Evolutionary conservation across 305 asterid genomes (phyloP), one percentile per base, ranked within the genome.

Genomic region (Solanum chacoense): DNA sequence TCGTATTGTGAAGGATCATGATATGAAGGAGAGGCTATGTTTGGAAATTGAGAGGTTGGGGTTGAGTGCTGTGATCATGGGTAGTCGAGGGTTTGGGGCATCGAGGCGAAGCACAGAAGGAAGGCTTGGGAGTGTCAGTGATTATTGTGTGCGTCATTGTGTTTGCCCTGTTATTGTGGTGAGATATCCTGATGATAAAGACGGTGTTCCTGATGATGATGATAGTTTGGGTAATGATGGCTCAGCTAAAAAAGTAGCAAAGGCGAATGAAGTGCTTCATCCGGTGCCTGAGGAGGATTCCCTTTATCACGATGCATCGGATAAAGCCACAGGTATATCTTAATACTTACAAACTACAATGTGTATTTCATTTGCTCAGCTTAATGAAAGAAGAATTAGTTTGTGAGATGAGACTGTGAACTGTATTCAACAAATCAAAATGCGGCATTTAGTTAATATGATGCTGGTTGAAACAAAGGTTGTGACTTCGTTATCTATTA

Each of bases 41-140:
- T 89, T 95, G 95, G 98, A 95, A 92, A 97, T 95, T 65, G 98
- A 95, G 94, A 90, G 98, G 94, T 92, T 95, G 28, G 97, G 97
- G 42, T 85, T 95, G 87, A 92, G 96, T 88, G 95, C 97, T 22
- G 95, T 95, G 88, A 93, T 95, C 63, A 94, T 95, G 97, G 98
- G 98, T 83, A 95, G 98, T 74, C 88, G 98, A 37, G 98, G 98
- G 31, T 93, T 95, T 74, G 98, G 98, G 10, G 98, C 98, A 1
- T 92, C 95, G 1, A 92, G 93, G 90, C 90, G 93, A 79, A 90
- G 86, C 38, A 88, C 93, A 28, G 93, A 92, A 90, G 97, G 97
- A 81, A 96, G 95, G 93, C 92, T 95, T 45, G 98, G 98, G 78
- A 95, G 97, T 89, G 96, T 95, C 12, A 95, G 98, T 86, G 98